These are phyloP conservation scores for Talaromyces sp. DNA, from an alignment of 2,329 filamentous ascomycete species.

Conservation along the genomic window DNA sequence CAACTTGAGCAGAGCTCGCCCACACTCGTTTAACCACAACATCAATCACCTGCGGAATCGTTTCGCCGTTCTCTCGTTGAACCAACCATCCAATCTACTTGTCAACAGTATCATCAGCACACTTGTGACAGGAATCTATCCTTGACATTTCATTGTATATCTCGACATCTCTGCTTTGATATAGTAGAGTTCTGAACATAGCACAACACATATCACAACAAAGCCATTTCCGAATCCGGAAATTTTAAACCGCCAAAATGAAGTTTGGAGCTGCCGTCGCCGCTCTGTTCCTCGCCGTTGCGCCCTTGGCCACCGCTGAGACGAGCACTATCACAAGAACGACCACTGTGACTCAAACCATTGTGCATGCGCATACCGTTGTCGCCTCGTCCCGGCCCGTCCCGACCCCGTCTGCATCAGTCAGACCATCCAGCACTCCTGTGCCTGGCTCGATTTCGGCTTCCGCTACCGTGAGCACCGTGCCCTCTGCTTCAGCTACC, in stretches of 20 bases:
- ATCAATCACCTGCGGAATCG: background rate
- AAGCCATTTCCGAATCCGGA: background rate
- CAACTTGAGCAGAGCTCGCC: constrained; percentile 9
- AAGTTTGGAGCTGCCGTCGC: constrained; percentile 30
- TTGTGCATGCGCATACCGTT: constrained; percentile 30
- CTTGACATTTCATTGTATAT: background rate
- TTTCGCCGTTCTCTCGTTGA: background rate
- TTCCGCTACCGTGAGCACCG: background rate
- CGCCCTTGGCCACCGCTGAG: constrained; percentile 24
- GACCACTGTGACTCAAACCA: constrained; percentile 38
- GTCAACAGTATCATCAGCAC: background rate
- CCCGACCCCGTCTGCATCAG: constrained; percentile 12
- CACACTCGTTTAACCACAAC: constrained; percentile 2
- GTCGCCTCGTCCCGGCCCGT: constrained; percentile 7
- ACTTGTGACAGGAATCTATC: background rate
- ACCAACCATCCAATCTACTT: background rate
- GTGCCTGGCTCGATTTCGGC: background rate
- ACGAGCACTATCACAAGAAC: constrained; percentile 29
- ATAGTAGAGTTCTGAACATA: background rate
- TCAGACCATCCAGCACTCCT: constrained; percentile 20
- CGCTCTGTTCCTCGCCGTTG: constrained; percentile 25
- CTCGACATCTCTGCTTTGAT: background rate
- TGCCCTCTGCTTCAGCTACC: constrained; percentile 6
- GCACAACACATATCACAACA: background rate
- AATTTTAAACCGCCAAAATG: constrained; percentile 23